A percentile compares a stretch with the other conserved stretches of the same genome.
Evolutionary conservation across 2,329 filamentous ascomycete species (phyloP).

Genomic region (Penicillium griseofulvum): DNA sequence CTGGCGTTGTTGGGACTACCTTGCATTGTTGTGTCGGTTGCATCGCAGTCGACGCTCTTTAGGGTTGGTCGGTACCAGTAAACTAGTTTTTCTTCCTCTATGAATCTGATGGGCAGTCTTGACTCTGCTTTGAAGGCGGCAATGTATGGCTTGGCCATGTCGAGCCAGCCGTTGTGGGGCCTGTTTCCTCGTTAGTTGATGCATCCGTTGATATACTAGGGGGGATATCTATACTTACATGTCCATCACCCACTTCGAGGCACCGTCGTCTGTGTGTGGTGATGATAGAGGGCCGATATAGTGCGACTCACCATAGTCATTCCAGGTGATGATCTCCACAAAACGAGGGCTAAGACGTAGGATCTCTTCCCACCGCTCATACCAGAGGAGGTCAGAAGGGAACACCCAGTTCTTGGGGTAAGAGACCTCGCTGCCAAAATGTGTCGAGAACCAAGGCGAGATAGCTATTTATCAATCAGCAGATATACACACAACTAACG

Average conservation of each 20-base stretch:
- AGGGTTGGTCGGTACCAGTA: constrained; percentile 58
- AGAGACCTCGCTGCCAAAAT: constrained; percentile 46
- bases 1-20: constrained; percentile 45
- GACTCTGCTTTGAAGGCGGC: constrained; percentile 52
- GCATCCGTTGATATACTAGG: no score
- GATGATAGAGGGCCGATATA: constrained; percentile 52
- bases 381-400: constrained; percentile 47
- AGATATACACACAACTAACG: not conserved
- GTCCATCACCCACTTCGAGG: constrained; percentile 52
- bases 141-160: constrained; percentile 55
- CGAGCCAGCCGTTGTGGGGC: constrained; percentile 54
- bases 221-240: constrained; percentile 38
- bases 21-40: constrained; percentile 51
- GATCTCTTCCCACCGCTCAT: constrained; percentile 44
- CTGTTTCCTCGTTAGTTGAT: constrained; percentile 24
- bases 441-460: constrained; percentile 54
- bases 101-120: constrained; percentile 35
- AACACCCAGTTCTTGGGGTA: constrained; percentile 56
- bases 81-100: constrained; percentile 50
- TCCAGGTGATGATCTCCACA: constrained; percentile 50
- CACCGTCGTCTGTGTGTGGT: constrained; percentile 37
- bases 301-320: constrained; percentile 57
- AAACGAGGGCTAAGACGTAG: constrained; percentile 47
- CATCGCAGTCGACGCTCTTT: constrained; percentile 49
- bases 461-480: constrained; percentile 29